Evolutionary conservation across 768 basidiomycete genomes (phyloP), one percentile per base, ranked within the genome.

Genomic region (Russula griseocarnosa): DNA sequence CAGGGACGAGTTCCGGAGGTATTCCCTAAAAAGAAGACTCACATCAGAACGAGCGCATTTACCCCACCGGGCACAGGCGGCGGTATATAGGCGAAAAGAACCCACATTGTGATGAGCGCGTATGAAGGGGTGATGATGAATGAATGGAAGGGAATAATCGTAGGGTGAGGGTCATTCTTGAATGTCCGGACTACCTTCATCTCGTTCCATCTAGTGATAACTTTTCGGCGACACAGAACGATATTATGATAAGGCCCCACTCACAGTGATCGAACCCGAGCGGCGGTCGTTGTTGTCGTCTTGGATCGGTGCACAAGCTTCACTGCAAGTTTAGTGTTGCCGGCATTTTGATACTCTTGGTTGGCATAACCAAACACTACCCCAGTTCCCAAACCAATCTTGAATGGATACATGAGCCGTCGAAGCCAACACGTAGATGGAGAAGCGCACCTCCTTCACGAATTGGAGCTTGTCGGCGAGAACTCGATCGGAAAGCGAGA

Each of bases 331-430:
- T 86, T 86, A 14, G 74, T 73, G 42, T 76, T 72, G 69, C 77
- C 79, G 56, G 69, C 59, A 78, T 68, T 71, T 62, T 78, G 76
- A 56, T 73, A 74, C 78, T 74, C 84, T 90, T 64, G 86, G 85
- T 40, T 76, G 77, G 71, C 87, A 90, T 68, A 89, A 76, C 91
- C 90, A 93, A 66, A 94, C 92, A 72, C 87, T 88, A 42, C 93
- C 93, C 93, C 93, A 96, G 76, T 94, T 94, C 49, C 93, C 92
- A 72, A 92, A 36, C 92, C 92, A 77, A 93, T 88, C 89, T 93
- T 38, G 58, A 47, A 36, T 34, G 58, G 52, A 42, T n/a, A 42
- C 14, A 63, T 63, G 58, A 60, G 61, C 49, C 22, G 13, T 22
- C 38, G 30, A n/a, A 24, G 16, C 66, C 61, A 58, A 61, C 26